A percentile compares a stretch with the other conserved stretches of the same genome.
Conservation (phyloP, 2,329 filamentous ascomycete species). For the Nigrospora oryzae region DNA sequence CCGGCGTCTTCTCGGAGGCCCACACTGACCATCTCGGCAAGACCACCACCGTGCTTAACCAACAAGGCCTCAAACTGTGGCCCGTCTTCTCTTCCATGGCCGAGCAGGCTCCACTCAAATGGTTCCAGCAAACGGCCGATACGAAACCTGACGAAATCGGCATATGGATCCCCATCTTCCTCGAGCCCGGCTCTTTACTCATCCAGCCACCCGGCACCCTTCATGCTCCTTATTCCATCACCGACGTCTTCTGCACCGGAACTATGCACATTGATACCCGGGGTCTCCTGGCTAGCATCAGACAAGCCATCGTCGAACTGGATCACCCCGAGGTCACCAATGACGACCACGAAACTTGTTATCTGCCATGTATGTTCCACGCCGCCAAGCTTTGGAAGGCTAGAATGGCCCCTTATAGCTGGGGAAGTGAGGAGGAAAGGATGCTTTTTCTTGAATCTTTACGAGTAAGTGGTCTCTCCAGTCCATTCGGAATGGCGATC, state of each 20-base stretch:
- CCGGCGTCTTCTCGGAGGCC: not conserved
- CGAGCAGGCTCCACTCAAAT: not conserved
- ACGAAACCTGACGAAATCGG: not conserved
- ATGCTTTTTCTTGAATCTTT: not conserved
- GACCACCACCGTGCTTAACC: not conserved
- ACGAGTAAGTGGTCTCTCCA: not conserved
- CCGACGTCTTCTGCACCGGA: not conserved
- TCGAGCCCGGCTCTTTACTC: not conserved
- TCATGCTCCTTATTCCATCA: conserved; percentile 1
- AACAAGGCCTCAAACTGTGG: not conserved
- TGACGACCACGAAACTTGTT: not conserved
- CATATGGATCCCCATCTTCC: conserved; percentile 1
- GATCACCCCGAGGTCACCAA: conserved; percentile 1
- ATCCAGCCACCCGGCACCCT: conserved; percentile 1
- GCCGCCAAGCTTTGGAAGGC: conserved; percentile 2
- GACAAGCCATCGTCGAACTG: not conserved
- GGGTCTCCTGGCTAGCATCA: not conserved
- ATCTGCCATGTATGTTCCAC: conserved; percentile 1
- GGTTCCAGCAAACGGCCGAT: not conserved
- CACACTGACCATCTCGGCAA: conserved; percentile 1
- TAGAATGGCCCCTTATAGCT: not conserved
- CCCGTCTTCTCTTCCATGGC: conserved; percentile 1
- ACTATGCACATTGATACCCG: conserved; percentile 3
- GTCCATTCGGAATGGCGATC: not conserved
- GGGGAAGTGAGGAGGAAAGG: not conserved